phyloP scores from a whole-genome alignment of 306 rosid species.

The Malus sylvestris region DNA sequence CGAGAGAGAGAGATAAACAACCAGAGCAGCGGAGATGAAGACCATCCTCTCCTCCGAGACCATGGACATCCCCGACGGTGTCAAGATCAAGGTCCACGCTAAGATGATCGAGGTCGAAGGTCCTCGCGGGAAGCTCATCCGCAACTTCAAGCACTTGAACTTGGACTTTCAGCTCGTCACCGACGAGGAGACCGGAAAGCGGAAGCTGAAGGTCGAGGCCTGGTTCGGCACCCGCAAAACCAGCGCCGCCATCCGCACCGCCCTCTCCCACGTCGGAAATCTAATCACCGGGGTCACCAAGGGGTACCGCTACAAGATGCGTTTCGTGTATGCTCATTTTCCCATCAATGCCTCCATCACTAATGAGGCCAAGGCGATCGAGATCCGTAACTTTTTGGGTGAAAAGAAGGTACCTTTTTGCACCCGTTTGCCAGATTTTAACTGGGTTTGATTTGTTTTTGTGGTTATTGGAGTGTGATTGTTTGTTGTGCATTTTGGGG shows the following conservation, averaged over 20 bases:
- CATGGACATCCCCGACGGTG: slow-evolving; percentile 72
- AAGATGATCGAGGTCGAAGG: slow-evolving; percentile 78
- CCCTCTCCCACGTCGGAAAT: slow-evolving; percentile 66
- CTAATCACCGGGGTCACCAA: slow-evolving; percentile 80
- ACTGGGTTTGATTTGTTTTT: neutral
- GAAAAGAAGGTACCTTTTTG: slow-evolving; percentile 51
- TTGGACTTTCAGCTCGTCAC: slow-evolving; percentile 65
- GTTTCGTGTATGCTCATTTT: slow-evolving; percentile 75
- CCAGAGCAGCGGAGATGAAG: slow-evolving; percentile 37
- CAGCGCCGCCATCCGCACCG: slow-evolving; percentile 76
- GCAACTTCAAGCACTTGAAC: slow-evolving; percentile 67
- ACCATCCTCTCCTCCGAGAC: slow-evolving; percentile 63
- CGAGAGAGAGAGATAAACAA: neutral
- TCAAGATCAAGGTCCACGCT: slow-evolving; percentile 65
- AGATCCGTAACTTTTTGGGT: slow-evolving; percentile 75
- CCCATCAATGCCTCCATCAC: slow-evolving; percentile 76
- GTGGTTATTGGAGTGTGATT: neutral
- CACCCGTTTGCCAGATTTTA: neutral
- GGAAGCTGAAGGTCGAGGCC: slow-evolving; percentile 58
- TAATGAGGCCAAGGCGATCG: slow-evolving; percentile 32
- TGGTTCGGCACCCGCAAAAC: slow-evolving; percentile 76
- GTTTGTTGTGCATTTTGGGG: neutral
- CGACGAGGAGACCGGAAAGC: slow-evolving; percentile 46
- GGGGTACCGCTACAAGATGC: slow-evolving; percentile 84
- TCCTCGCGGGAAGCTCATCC: slow-evolving; percentile 62